Percentiles rank a stretch among this genome's conserved stretches.
phyloP scores from a whole-genome alignment of 257 asterid species.

The Fraxinus pennsylvanica region DNA sequence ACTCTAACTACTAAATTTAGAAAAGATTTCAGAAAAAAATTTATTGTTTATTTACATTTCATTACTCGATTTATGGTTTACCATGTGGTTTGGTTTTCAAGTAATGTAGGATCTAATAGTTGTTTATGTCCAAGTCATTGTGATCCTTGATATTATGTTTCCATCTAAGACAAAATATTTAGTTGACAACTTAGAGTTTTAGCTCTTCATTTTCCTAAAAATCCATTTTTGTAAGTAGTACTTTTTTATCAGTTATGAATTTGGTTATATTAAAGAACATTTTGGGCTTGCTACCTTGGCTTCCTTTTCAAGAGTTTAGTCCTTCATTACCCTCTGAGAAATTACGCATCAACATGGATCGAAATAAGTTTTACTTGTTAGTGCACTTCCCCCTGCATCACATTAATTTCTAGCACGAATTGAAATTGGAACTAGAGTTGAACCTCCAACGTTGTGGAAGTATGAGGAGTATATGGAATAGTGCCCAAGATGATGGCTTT shows the following conservation, averaged over 20 bases:
- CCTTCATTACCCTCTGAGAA: not conserved
- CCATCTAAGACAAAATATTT: not conserved
- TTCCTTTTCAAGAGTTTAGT: not conserved
- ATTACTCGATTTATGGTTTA: not conserved
- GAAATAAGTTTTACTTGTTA: not conserved
- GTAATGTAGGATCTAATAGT: not conserved
- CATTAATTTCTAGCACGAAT: not conserved
- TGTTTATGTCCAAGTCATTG: not conserved
- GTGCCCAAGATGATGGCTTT: not conserved
- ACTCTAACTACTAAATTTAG: not conserved
- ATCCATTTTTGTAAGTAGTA: not conserved
- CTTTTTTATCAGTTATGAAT: not conserved
- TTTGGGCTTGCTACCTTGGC: not conserved
- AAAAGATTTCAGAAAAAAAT: not conserved
- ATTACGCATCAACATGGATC: not conserved
- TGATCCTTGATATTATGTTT: not conserved
- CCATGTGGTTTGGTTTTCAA: not conserved
- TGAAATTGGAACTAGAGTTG: not conserved
- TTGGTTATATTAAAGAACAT: not conserved
- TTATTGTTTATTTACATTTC: not conserved
- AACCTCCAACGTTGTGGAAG: not conserved
- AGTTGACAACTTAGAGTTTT: not conserved
- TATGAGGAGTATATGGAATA: not conserved
- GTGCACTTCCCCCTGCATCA: not conserved
- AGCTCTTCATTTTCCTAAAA: not conserved